These are phyloP conservation scores for Cyanodermella asteris DNA, from an alignment of 2,329 filamentous ascomycete species.

Conservation along the genomic window DNA sequence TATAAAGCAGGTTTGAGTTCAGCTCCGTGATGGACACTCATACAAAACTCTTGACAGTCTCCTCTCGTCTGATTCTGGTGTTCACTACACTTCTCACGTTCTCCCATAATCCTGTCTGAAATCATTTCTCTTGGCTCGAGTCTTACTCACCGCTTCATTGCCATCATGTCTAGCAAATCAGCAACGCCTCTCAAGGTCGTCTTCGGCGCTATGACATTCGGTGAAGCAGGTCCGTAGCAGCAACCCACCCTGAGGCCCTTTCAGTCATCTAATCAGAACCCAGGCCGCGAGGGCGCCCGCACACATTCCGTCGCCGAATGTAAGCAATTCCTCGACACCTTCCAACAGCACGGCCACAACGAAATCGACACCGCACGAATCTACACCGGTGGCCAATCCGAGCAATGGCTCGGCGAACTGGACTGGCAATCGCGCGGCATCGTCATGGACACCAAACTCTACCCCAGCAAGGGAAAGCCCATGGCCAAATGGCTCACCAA, in stretches of 20 bases:
- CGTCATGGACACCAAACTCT: conserved; percentile 23
- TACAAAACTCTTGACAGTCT: too few relatives aligned
- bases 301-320: conserved; percentile 9
- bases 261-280: conserved; percentile 1
- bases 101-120: too few relatives aligned
- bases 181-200: conserved; percentile 43
- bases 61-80: too few relatives aligned
- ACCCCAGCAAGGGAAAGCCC: conserved; percentile 11
- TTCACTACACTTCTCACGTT: too few relatives aligned
- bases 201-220: conserved; percentile 19
- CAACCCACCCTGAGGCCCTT: background rate
- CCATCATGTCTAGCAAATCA: conserved; percentile 10
- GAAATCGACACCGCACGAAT: conserved; percentile 14
- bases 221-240: conserved; percentile 11
- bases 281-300: conserved; percentile 6
- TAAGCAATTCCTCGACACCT: conserved; percentile 11
- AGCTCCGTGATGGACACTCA: too few relatives aligned
- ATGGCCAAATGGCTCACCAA: too few relatives aligned
- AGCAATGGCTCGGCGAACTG: conserved; percentile 20
- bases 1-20: too few relatives aligned
- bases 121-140: too few relatives aligned
- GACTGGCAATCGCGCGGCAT: conserved; percentile 19
- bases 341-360: conserved; percentile 12
- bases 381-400: conserved; percentile 12
- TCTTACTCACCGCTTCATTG: background rate